Evolutionary conservation across 2,329 filamentous ascomycete genomes (phyloP).

Genomic region (Phyllosticta citribraziliensis): DNA sequence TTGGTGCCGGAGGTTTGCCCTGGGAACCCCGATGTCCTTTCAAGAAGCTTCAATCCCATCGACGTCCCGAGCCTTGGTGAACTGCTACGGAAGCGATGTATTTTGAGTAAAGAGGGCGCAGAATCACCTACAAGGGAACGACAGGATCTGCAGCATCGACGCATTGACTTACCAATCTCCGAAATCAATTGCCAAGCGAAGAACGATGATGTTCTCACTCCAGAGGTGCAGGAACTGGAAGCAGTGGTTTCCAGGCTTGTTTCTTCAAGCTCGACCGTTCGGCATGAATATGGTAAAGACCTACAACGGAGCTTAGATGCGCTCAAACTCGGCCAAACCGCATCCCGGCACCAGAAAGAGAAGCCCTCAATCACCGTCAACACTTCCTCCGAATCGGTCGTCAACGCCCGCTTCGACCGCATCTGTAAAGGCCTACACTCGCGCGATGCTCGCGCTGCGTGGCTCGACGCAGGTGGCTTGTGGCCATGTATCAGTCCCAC

Average conservation of each 20-base stretch:
- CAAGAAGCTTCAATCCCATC: background rate
- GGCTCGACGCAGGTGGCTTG: constrained; percentile 18
- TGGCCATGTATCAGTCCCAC: background rate
- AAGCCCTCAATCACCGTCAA: background rate
- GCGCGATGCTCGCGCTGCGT: constrained; percentile 6
- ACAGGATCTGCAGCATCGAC: background rate
- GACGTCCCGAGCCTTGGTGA: background rate
- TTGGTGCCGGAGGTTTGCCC: background rate
- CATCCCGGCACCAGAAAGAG: background rate
- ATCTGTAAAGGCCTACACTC: background rate
- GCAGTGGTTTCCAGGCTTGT: background rate
- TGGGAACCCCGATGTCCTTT: background rate
- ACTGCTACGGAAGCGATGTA: background rate
- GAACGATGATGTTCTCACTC: background rate
- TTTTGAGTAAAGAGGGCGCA: background rate
- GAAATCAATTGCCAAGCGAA: background rate
- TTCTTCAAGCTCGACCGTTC: background rate
- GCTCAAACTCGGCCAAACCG: background rate
- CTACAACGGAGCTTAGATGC: constrained; percentile 2
- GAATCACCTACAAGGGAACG: background rate
- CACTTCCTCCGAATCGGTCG: too few species aligned
- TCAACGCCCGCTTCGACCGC: background rate
- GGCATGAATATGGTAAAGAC: background rate
- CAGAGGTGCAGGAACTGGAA: background rate
- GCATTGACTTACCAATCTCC: background rate